A percentile compares a stretch with the other conserved stretches of the same genome.
phyloP scores from a whole-genome alignment of 192 early-diverging fungal genomes.

The Linnemannia elongata region DNA sequence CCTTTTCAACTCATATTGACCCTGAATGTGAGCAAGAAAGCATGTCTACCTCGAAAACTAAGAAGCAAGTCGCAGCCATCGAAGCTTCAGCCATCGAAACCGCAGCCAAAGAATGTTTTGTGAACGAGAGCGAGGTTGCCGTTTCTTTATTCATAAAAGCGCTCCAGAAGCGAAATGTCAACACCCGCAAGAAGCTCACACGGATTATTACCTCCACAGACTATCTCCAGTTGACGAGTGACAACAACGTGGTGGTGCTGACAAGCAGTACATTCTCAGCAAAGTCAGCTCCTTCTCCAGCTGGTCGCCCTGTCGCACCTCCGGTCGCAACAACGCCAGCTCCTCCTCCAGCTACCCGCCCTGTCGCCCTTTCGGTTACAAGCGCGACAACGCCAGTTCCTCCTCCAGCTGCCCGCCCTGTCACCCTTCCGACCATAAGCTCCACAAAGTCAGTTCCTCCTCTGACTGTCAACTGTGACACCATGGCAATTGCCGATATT shows the following conservation, averaged over 20 bases:
- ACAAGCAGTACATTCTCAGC: slow-evolving; percentile 1
- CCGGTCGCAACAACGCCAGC: not conserved
- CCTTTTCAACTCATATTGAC: too few species aligned
- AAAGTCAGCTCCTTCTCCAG: not conserved
- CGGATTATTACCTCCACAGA: slow-evolving; percentile 11
- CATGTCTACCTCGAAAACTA: too few species aligned
- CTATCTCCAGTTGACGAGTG: not conserved
- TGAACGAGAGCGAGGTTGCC: not conserved
- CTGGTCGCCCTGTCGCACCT: not conserved
- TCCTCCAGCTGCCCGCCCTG: not conserved
- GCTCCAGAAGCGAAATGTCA: slow-evolving; percentile 14
- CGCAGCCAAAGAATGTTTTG: not conserved
- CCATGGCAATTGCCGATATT: not conserved
- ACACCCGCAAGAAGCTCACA: not conserved
- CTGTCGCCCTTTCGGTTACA: not conserved
- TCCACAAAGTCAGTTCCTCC: not conserved
- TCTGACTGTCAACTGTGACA: slow-evolving; percentile 20
- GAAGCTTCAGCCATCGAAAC: too few species aligned
- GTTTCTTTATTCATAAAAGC: not conserved
- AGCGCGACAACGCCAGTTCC: not conserved
- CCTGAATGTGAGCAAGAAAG: too few species aligned
- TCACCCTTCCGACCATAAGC: not conserved
- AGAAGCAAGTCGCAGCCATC: too few species aligned
- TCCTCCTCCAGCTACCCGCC: not conserved
- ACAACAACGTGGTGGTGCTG: not conserved